Conservation (phyloP, 495 filamentous ascomycete genomes). For the Hypoxylon intermedium region DNA sequence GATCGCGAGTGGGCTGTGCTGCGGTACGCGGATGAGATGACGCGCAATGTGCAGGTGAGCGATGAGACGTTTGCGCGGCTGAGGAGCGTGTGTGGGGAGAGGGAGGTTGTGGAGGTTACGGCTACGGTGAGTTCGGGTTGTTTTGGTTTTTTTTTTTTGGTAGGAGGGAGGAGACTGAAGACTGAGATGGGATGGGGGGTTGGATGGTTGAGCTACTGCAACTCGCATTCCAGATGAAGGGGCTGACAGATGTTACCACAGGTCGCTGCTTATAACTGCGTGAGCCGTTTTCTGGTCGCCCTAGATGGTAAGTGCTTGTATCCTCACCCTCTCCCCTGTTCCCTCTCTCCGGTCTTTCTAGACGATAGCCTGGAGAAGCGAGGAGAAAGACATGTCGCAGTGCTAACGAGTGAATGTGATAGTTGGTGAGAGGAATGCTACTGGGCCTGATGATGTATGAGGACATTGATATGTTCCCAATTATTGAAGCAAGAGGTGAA, state of each 20-base stretch:
- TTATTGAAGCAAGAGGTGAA: too few species aligned
- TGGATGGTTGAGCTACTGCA: too few species aligned
- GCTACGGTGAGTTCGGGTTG: constrained; percentile 61
- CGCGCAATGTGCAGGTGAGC: constrained; percentile 65
- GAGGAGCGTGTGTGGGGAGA: constrained; percentile 65
- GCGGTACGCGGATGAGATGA: constrained; percentile 79
- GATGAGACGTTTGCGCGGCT: constrained; percentile 69
- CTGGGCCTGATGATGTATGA: constrained; percentile 48
- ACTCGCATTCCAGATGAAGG: too few species aligned
- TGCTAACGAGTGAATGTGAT: constrained; percentile 3
- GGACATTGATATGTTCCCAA: constrained; percentile 19
- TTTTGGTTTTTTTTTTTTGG: constrained; percentile 1
- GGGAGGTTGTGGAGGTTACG: constrained; percentile 79
- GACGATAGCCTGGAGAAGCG: not conserved
- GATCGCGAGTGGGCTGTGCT: constrained; percentile 70
- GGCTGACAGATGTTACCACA: constrained; percentile 23
- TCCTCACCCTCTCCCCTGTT: not conserved
- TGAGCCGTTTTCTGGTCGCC: constrained; percentile 83
- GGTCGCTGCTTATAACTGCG: constrained; percentile 83
- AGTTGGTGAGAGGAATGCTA: constrained; percentile 60
- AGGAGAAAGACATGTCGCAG: not conserved
- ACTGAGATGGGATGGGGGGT: not conserved
- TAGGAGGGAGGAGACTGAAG: not conserved
- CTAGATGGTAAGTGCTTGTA: constrained; percentile 67
- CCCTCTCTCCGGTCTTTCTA: not conserved